These are phyloP conservation scores for Plasmopara halstedii DNA, from an alignment of 352 stramenopile genomes.

Conservation along the genomic window DNA sequence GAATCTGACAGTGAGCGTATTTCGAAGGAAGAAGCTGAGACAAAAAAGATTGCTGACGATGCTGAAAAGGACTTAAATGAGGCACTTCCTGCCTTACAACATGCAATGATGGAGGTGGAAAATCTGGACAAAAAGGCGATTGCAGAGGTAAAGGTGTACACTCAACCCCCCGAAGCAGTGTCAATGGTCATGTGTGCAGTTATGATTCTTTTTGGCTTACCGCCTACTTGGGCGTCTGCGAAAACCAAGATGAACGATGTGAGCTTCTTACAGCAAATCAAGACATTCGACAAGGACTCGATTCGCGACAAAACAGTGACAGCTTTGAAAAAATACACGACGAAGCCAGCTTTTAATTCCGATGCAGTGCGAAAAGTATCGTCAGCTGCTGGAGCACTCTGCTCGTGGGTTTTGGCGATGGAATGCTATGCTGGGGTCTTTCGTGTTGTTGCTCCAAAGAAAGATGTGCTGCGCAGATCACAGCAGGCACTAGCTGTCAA, in stretches of 20 bases:
- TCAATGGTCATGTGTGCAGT: slow-evolving; percentile 92
- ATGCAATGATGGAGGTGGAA: slow-evolving; percentile 91
- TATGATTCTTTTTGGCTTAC: slow-evolving; percentile 94
- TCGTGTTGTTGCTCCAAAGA: slow-evolving; percentile 86
- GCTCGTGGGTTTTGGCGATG: slow-evolving; percentile 90
- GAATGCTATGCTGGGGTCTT: slow-evolving; percentile 87
- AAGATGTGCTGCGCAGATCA: slow-evolving; percentile 81
- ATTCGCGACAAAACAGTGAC: slow-evolving; percentile 90
- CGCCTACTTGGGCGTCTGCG: slow-evolving; percentile 87
- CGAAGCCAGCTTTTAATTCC: slow-evolving; percentile 73
- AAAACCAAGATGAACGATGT: slow-evolving; percentile 93
- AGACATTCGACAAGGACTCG: slow-evolving; percentile 95
- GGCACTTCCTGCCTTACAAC: slow-evolving; percentile 88
- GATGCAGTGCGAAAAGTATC: slow-evolving; percentile 89
- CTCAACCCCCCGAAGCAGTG: slow-evolving; percentile 87
- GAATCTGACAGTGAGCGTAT: slow-evolving; percentile 91
- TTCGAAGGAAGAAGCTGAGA: slow-evolving; percentile 86
- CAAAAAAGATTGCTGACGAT: slow-evolving; percentile 92
- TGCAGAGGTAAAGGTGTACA: slow-evolving; percentile 94
- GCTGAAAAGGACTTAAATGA: slow-evolving; percentile 93
- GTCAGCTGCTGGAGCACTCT: slow-evolving; percentile 81
- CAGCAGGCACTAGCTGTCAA: slow-evolving; percentile 82
- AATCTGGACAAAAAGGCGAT: slow-evolving; percentile 94
- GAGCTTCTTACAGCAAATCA: slow-evolving; percentile 92
- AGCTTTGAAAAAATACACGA: slow-evolving; percentile 93